Evolutionary conservation across 1,139 yeast species (phyloP).

Genomic region (Magnusiomyces paraingens): DNA sequence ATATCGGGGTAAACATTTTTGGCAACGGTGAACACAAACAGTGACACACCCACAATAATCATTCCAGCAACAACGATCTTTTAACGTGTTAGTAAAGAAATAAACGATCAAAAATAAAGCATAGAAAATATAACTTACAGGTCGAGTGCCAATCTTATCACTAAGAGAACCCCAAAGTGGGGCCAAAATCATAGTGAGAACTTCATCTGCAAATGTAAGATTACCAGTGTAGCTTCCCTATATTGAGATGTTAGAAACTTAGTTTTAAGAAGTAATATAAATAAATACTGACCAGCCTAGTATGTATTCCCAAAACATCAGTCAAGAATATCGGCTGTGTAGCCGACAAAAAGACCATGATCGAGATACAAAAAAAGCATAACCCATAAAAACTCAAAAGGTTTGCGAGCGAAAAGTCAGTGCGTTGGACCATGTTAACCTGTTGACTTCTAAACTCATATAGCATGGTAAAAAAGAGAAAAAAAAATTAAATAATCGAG

Average conservation of each 20-base stretch:
- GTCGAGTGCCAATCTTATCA: conserved; percentile 57
- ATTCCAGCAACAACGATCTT: conserved; percentile 41
- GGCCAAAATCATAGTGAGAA: conserved; percentile 47
- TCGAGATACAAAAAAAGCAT: conserved; percentile 49
- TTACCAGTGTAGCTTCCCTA: conserved; percentile 52
- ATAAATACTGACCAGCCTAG: conserved; percentile 32
- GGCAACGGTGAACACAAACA: conserved; percentile 46
- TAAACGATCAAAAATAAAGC: background rate
- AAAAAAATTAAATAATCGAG: background rate
- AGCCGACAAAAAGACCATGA: conserved; percentile 60
- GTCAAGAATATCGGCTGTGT: conserved; percentile 63
- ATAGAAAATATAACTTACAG: conserved; percentile 30
- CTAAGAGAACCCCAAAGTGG: conserved; percentile 61
- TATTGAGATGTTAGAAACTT: background rate
- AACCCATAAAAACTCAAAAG: conserved; percentile 27
- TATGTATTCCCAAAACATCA: conserved; percentile 45
- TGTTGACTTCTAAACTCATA: background rate
- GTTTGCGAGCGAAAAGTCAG: conserved; percentile 18
- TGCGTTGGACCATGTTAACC: background rate
- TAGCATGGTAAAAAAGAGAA: background rate
- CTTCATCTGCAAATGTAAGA: conserved; percentile 58
- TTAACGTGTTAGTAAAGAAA: background rate
- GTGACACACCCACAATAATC: conserved; percentile 40
- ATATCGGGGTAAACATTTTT: conserved; percentile 44
- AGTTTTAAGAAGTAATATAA: background rate